Base-by-base conservation (phyloP, 768 basidiomycete species). In the Phanerodontia chrysosporium region DNA sequence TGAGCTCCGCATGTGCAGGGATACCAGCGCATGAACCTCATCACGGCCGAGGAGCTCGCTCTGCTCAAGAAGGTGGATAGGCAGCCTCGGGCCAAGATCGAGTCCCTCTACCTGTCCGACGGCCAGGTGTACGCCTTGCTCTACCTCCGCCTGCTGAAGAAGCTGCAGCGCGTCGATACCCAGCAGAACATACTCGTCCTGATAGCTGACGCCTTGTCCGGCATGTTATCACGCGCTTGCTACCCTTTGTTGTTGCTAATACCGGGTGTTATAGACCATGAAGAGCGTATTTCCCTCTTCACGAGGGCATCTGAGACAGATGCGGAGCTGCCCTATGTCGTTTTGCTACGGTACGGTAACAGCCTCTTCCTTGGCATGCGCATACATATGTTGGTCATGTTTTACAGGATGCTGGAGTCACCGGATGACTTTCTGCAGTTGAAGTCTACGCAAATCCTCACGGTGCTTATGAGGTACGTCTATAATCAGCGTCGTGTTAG, bases 361-460 rank as follows among this genome's bases (percentile, higher is more conserved):
- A 35, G n/a, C 45, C 21, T 25, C 36, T 46, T 6, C 45, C 21
- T 29, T 27, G 21, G 9, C 7, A 14, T 42, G 8, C 39, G 10
- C 30, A 46, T 14, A 12, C 27, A 39, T 29, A 28, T 5, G 8
- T n/a, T 22, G 13, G 8, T 32, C 24, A 24, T 5, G 6, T 24
- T 22, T 36, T 51, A 27, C 16, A 36, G 46, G 54, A 36, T 49
- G 12, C 24, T 52, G 25, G 27, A 91, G 39, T 83, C 88, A 13
- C 87, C 87, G 64, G 97, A 98, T 70, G 95, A 98, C 69, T 98
- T 97, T 64, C 87, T 92, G n/a, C 92, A 95, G 67, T 79, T 98
- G 58, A 97, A 95, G 69, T 80, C 89, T 12, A 81, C 89, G 0
- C 90, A 96, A 67, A 89, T 98, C 62, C 76, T 97, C 46, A 93